These are phyloP conservation scores for Suhomyces guaymorum DNA, from an alignment of 1,139 yeast genomes.

Conservation along the genomic window DNA sequence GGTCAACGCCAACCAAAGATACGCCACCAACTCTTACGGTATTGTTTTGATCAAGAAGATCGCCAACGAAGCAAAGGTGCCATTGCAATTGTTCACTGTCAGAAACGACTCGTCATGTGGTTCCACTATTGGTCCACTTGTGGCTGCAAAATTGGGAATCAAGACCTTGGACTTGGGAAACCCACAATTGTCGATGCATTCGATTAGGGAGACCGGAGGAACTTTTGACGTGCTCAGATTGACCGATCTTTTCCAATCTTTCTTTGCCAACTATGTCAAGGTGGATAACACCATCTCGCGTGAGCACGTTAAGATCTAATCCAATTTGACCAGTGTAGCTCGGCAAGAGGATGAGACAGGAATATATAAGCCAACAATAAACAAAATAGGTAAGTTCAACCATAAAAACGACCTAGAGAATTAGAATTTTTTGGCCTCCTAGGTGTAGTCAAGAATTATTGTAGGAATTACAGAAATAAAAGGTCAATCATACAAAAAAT, in stretches of 20 bases:
- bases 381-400: background rate
- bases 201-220: slow-evolving; percentile 93
- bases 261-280: slow-evolving; percentile 45
- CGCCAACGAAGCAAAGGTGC: slow-evolving; percentile 66
- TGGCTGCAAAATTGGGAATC: slow-evolving; percentile 85
- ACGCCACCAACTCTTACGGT: slow-evolving; percentile 92
- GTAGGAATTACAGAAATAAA: too few relatives aligned
- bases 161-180: slow-evolving; percentile 91
- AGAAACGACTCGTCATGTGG: slow-evolving; percentile 95
- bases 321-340: background rate
- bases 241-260: slow-evolving; percentile 60
- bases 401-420: too few relatives aligned
- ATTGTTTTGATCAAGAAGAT: slow-evolving; percentile 72
- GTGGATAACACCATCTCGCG: slow-evolving; percentile 32
- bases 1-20: slow-evolving; percentile 91
- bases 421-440: too few relatives aligned
- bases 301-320: slow-evolving; percentile 21
- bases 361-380: too few relatives aligned
- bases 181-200: slow-evolving; percentile 94
- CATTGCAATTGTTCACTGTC: slow-evolving; percentile 82
- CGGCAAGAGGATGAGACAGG: too few relatives aligned
- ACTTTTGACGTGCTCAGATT: slow-evolving; percentile 68
- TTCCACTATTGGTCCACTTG: slow-evolving; percentile 92
- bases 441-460: too few relatives aligned
- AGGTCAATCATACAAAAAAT: too few relatives aligned